Percentiles rank a stretch among this genome's conserved stretches.
phyloP scores from a whole-genome alignment of 202 grass and related monocot species.

The Elaeis oleifera region DNA sequence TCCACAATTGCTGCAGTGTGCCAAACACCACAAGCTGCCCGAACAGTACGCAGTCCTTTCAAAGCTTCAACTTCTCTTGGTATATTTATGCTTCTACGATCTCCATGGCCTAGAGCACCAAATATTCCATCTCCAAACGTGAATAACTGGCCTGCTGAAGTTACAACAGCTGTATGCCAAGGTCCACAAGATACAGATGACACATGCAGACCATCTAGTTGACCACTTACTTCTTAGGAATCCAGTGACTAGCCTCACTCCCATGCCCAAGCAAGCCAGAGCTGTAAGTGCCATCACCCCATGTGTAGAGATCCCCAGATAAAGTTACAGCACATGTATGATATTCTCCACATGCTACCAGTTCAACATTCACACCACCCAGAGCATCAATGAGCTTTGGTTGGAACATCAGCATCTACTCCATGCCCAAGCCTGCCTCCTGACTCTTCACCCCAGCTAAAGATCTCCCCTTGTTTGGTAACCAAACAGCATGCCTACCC shows the following conservation, averaged over 20 bases:
- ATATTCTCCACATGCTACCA: constrained; percentile 55
- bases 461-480: constrained; percentile 72
- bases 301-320: constrained; percentile 67
- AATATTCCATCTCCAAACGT: constrained; percentile 73
- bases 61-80: constrained; percentile 57
- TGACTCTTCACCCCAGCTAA: constrained; percentile 62
- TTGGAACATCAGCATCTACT: constrained; percentile 48
- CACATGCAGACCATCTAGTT: constrained; percentile 43
- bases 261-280: constrained; percentile 61
- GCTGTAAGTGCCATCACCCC: constrained; percentile 58
- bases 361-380: constrained; percentile 45
- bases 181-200: constrained; percentile 64
- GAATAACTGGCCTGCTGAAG: constrained; percentile 53
- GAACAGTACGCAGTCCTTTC: constrained; percentile 44
- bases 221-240: constrained; percentile 60
- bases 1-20: constrained; percentile 67
- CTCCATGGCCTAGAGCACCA: constrained; percentile 64
- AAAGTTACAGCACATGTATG: constrained; percentile 67
- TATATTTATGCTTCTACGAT: constrained; percentile 34
- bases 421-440: constrained; percentile 71
- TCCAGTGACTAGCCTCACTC: constrained; percentile 52
- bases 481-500: constrained; percentile 56
- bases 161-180: constrained; percentile 61
- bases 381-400: constrained; percentile 56
- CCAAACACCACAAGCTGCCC: constrained; percentile 60